Percentiles rank a stretch among this genome's conserved stretches.
phyloP scores from a whole-genome alignment of 352 stramenopile species.

The Globisporangium echinulatum region DNA sequence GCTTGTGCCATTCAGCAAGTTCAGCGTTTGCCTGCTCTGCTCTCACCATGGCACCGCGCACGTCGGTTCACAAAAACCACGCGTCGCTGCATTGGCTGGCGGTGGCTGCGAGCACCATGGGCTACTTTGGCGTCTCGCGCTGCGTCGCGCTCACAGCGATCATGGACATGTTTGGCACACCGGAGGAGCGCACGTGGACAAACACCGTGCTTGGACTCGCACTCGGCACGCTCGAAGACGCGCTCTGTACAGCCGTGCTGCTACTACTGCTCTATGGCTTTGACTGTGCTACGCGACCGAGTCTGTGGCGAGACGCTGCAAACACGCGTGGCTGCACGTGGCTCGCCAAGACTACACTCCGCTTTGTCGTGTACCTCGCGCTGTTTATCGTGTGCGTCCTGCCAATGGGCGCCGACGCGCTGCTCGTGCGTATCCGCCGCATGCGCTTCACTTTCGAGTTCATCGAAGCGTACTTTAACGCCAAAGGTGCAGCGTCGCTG shows the following conservation, averaged over 20 bases:
- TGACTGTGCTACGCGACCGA: conserved; percentile 11
- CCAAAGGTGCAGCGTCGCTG: conserved; percentile 20
- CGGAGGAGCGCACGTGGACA: conserved; percentile 13
- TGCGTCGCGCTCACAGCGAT: conserved; percentile 18
- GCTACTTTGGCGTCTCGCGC: conserved; percentile 30
- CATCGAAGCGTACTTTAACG: conserved; percentile 27
- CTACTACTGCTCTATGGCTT: conserved; percentile 15
- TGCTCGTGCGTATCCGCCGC: conserved; percentile 27
- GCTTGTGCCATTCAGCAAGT: no score
- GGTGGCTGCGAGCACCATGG: conserved; percentile 19
- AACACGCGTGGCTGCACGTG: no score
- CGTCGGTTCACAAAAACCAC: no score
- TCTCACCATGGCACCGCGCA: no score
- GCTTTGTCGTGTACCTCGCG: conserved; percentile 24
- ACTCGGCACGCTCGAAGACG: conserved; percentile 38
- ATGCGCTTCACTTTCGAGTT: conserved; percentile 47
- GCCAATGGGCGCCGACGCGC: conserved; percentile 26
- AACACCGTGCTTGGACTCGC: conserved; percentile 15
- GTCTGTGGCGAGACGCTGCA: background rate
- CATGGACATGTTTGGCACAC: conserved; percentile 21
- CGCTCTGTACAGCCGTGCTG: conserved; percentile 26
- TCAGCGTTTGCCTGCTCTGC: no score
- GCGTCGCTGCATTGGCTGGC: conserved; percentile 27
- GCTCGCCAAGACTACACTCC: background rate
- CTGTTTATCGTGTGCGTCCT: conserved; percentile 20